These are phyloP conservation scores for Corallochytrium limacisporum DNA, from an alignment of 78 protist species.

Conservation along the genomic window DNA sequence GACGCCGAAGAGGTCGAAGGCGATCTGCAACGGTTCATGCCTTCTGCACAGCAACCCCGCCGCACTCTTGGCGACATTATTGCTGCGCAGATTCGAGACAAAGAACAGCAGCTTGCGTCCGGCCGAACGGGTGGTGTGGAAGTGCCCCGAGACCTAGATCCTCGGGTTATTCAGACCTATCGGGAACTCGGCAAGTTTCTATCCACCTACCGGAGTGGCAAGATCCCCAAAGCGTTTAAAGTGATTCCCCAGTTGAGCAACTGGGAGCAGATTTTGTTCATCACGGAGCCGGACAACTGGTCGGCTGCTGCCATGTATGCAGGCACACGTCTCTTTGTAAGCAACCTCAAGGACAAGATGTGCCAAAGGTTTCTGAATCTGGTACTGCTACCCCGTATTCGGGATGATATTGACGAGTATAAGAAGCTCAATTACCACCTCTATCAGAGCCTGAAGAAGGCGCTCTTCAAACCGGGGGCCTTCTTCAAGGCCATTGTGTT, in stretches of 20 bases:
- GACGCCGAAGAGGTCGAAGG: no score
- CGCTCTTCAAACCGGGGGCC: constrained; percentile 81
- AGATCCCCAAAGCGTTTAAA: constrained; percentile 86
- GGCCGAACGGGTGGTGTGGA: no score
- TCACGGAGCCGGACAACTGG: constrained; percentile 87
- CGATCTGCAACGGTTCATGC: no score
- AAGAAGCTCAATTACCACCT: constrained; percentile 74
- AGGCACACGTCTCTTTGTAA: constrained; percentile 74
- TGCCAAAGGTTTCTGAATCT: constrained; percentile 52
- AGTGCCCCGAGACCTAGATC: no score
- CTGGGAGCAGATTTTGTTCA: constrained; percentile 83
- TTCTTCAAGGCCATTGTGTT: constrained; percentile 88
- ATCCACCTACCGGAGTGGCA: constrained; percentile 61
- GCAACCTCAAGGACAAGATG: constrained; percentile 50
- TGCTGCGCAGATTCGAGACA: no score
- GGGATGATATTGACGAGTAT: constrained; percentile 56
- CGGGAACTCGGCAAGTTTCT: constrained; percentile 75
- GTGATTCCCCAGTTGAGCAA: constrained; percentile 68
- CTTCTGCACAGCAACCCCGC: no score
- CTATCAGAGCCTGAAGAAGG: constrained; percentile 66
- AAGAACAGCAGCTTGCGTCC: no score
- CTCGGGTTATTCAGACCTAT: no score
- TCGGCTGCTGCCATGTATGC: constrained; percentile 51
- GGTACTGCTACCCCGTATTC: constrained; percentile 77
- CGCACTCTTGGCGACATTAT: no score